These are phyloP conservation scores for Xylaria sp. DNA, from an alignment of 2,329 filamentous ascomycete genomes.

Conservation along the genomic window DNA sequence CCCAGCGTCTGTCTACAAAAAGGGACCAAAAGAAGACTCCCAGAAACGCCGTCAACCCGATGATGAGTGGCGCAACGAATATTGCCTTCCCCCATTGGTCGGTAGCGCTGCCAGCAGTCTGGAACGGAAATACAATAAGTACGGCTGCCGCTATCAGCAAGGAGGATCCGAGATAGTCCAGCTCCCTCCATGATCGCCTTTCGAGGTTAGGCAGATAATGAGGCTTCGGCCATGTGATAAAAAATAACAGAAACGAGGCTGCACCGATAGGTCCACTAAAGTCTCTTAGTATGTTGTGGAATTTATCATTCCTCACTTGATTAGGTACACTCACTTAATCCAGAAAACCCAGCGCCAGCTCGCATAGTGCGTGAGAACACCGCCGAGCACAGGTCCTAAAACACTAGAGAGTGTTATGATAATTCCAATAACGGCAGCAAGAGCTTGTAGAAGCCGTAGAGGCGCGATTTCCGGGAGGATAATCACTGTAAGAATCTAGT, in stretches of 20 bases:
- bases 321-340: constrained; percentile 62
- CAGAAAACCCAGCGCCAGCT: constrained; percentile 68
- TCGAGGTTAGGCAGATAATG: constrained; percentile 53
- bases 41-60: constrained; percentile 52
- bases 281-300: constrained; percentile 38
- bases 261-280: constrained; percentile 61
- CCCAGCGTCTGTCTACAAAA: constrained; percentile 47
- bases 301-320: background rate
- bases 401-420: constrained; percentile 61
- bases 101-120: constrained; percentile 56
- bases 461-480: constrained; percentile 63
- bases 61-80: constrained; percentile 56
- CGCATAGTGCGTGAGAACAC: constrained; percentile 59
- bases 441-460: constrained; percentile 52
- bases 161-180: constrained; percentile 65
- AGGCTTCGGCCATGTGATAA: constrained; percentile 60
- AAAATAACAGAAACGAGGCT: constrained; percentile 59
- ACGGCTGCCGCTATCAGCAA: constrained; percentile 64
- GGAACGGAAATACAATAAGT: constrained; percentile 67
- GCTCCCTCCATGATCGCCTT: constrained; percentile 57
- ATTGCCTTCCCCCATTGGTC: constrained; percentile 55
- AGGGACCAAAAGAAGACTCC: constrained; percentile 55
- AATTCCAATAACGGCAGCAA: constrained; percentile 60
- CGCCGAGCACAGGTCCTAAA: constrained; percentile 63
- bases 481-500: constrained; percentile 52